These are phyloP conservation scores for Naumovozyma dairenensis DNA, from an alignment of 805 yeast genomes.

Conservation along the genomic window DNA sequence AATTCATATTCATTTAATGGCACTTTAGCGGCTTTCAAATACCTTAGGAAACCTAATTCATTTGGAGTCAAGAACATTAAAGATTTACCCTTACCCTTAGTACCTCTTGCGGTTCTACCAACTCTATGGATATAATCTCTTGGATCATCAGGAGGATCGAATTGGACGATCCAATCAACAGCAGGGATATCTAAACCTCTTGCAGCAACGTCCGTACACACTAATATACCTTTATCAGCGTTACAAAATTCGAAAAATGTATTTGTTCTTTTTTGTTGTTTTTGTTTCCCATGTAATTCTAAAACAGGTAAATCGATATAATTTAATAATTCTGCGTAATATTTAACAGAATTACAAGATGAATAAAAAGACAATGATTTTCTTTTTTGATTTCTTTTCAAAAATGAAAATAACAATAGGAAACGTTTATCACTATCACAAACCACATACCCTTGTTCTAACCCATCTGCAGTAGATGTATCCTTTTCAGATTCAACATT, in stretches of 20 bases:
- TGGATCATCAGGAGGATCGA: conserved; percentile 99
- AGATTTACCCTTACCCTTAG: conserved; percentile 82
- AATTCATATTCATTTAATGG: conserved; percentile 96
- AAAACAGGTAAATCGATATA: conserved; percentile 95
- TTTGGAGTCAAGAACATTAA: conserved; percentile 91
- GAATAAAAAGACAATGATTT: conserved; percentile 90
- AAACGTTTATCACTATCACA: conserved; percentile 95
- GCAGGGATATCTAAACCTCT: conserved; percentile 98
- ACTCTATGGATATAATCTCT: conserved; percentile 98
- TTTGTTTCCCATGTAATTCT: conserved; percentile 95
- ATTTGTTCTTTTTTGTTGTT: conserved; percentile 96
- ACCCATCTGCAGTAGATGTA: conserved; percentile 87
- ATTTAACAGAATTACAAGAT: conserved; percentile 94
- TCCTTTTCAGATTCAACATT: conserved; percentile 82
- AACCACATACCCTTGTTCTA: conserved; percentile 97
- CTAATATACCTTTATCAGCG: conserved; percentile 84
- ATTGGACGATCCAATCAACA: conserved; percentile 98
- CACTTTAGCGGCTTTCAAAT: conserved; percentile 92
- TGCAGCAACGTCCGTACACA: conserved; percentile 98
- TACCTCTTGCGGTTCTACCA: conserved; percentile 97
- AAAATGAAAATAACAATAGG: conserved; percentile 78
- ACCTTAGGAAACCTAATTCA: conserved; percentile 89
- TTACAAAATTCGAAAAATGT: conserved; percentile 97
- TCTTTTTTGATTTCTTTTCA: conserved; percentile 87
- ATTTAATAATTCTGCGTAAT: conserved; percentile 87